phyloP scores from a whole-genome alignment of 331 rosid species.

The Spiraea crenata region DNA sequence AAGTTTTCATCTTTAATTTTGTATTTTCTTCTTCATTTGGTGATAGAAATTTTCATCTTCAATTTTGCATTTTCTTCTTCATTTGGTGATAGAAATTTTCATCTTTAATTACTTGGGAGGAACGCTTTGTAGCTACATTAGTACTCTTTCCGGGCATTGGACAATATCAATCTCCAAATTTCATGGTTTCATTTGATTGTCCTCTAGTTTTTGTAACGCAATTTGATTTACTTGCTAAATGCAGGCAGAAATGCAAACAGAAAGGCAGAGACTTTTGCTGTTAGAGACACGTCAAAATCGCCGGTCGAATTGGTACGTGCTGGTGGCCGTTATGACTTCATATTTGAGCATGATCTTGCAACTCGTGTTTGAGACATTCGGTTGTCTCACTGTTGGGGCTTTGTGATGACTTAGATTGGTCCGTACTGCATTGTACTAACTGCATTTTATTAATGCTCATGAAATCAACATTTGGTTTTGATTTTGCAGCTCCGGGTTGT shows the following conservation, averaged over 20 bases:
- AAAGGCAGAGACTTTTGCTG: constrained; percentile 89
- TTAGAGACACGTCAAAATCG: constrained; percentile 77
- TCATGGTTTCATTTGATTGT: background rate
- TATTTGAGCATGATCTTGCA: constrained; percentile 72
- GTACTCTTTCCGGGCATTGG: constrained; percentile 68
- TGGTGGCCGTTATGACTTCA: constrained; percentile 93
- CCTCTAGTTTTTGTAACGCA: background rate
- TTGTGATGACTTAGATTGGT: constrained; percentile 51
- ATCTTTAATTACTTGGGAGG: constrained; percentile 64
- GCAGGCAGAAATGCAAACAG: constrained; percentile 98
- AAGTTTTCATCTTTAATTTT: no score
- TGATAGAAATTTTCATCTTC: no score
- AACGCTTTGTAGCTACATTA: constrained; percentile 92
- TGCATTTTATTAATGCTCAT: background rate
- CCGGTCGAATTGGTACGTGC: constrained; percentile 92
- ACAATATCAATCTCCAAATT: constrained; percentile 18
- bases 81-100: background rate
- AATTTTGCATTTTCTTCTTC: background rate
- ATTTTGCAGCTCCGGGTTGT: constrained; percentile 89
- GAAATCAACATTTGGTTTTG: constrained; percentile 3
- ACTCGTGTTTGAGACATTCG: background rate
- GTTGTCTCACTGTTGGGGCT: constrained; percentile 9
- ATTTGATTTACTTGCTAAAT: background rate
- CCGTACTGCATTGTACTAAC: constrained; percentile 81
- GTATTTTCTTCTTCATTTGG: no score